Conservation (phyloP, 129 eudicot species). For the Pulicaria dysenterica region DNA sequence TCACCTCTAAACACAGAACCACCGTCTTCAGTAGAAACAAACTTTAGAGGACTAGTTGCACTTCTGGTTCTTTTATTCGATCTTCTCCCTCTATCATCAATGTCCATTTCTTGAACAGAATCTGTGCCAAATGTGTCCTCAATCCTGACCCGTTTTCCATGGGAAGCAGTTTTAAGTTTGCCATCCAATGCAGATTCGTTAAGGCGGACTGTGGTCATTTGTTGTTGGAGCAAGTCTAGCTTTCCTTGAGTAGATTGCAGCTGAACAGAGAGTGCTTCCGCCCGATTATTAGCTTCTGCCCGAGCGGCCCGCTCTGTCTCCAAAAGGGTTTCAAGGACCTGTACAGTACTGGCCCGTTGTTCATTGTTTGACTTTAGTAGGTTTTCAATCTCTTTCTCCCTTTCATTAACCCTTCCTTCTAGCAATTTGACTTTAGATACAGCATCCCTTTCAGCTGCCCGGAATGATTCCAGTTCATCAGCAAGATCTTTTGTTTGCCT, state of each 20-base stretch:
- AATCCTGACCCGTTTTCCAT: conserved; percentile 68
- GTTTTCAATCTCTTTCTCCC: conserved; percentile 80
- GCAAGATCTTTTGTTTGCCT: conserved; percentile 64
- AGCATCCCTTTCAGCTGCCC: conserved; percentile 72
- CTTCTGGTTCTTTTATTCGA: conserved; percentile 65
- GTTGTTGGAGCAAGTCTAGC: conserved; percentile 77
- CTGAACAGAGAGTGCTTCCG: conserved; percentile 86
- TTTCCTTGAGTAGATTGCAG: conserved; percentile 84
- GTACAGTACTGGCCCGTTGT: conserved; percentile 75
- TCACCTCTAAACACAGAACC: conserved; percentile 59
- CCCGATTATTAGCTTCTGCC: conserved; percentile 80
- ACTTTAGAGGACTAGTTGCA: conserved; percentile 59
- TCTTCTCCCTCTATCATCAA: conserved; percentile 44
- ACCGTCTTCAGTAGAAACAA: conserved; percentile 57
- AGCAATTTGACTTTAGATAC: conserved; percentile 61
- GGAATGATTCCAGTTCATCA: conserved; percentile 51
- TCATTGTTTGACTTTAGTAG: conserved; percentile 73
- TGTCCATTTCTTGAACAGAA: conserved; percentile 65
- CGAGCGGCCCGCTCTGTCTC: conserved; percentile 83
- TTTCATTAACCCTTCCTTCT: conserved; percentile 73
- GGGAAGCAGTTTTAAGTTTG: conserved; percentile 73
- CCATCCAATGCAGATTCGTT: conserved; percentile 75
- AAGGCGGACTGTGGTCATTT: conserved; percentile 65
- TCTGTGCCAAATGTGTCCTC: conserved; percentile 75
- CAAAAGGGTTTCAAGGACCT: conserved; percentile 66